phyloP scores from a whole-genome alignment of 176 grass and related monocot species.

The Thalia dealbata region DNA sequence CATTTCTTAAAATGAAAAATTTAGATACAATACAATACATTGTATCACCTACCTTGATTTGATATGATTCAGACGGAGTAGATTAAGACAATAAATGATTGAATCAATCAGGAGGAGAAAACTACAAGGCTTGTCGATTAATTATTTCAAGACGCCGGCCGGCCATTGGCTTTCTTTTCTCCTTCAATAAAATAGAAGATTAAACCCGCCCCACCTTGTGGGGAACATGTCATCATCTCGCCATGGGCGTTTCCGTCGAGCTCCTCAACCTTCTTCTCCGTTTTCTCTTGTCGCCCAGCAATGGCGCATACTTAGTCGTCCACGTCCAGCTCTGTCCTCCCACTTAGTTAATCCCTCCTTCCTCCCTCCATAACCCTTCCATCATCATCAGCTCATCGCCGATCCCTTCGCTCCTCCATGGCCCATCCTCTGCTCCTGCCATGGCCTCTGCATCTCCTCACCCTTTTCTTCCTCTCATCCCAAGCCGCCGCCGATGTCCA shows the following conservation, averaged over 20 bases:
- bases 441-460: slow-evolving; percentile 16
- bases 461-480: slow-evolving; percentile 1
- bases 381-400: neutral
- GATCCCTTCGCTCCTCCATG: slow-evolving; percentile 32
- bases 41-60: too few relatives aligned
- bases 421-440: slow-evolving; percentile 20
- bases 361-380: neutral
- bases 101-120: too few relatives aligned
- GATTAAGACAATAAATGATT: too few relatives aligned
- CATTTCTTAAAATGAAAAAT: too few relatives aligned
- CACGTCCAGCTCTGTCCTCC: slow-evolving; percentile 24
- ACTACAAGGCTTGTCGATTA: too few relatives aligned
- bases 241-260: slow-evolving; percentile 7
- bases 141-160: too few relatives aligned
- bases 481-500: slow-evolving; percentile 15
- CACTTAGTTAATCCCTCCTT: neutral
- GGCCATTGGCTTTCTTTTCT: too few relatives aligned
- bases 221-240: neutral
- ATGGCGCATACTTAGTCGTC: slow-evolving; percentile 60
- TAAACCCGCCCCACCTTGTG: too few relatives aligned
- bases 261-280: neutral
- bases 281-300: neutral
- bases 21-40: too few relatives aligned
- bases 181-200: too few relatives aligned
- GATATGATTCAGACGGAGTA: too few relatives aligned